Conservation (phyloP, 2,329 filamentous ascomycete species). For the Aspergillus floridensis region DNA sequence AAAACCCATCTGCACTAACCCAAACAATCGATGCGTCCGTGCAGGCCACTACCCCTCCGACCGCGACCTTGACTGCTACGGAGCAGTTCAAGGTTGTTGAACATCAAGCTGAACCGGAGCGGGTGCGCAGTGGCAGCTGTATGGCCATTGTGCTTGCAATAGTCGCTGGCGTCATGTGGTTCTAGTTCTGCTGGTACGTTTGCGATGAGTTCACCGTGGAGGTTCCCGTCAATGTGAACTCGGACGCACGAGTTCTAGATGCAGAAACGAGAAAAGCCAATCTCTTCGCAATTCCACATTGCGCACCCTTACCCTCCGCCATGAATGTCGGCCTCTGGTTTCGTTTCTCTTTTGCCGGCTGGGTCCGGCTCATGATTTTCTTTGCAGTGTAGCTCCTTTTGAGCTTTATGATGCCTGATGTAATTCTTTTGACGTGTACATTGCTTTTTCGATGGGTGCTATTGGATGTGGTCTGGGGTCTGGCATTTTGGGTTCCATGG, state of each 20-base stretch:
- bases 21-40: constrained; percentile 3
- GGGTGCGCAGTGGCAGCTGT: constrained; percentile 32
- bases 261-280: not conserved
- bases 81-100: constrained; percentile 26
- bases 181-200: constrained; percentile 14
- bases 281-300: not conserved
- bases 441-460: not conserved
- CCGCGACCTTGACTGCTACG: constrained; percentile 9
- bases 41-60: constrained; percentile 8
- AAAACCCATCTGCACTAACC: not conserved
- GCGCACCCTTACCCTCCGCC: not conserved
- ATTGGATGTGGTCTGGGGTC: not conserved
- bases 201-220: not conserved
- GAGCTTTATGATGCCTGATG: not conserved
- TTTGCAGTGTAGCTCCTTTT: constrained; percentile 6
- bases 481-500: not conserved
- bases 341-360: not conserved
- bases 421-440: constrained; percentile 3
- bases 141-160: constrained; percentile 40
- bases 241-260: not conserved
- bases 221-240: no score
- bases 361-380: constrained; percentile 9
- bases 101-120: constrained; percentile 23
- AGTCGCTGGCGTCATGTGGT: constrained; percentile 39
- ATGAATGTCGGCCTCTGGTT: not conserved